phyloP scores from a whole-genome alignment of 2,329 filamentous ascomycete species.

The Aureobasidium vineae region DNA sequence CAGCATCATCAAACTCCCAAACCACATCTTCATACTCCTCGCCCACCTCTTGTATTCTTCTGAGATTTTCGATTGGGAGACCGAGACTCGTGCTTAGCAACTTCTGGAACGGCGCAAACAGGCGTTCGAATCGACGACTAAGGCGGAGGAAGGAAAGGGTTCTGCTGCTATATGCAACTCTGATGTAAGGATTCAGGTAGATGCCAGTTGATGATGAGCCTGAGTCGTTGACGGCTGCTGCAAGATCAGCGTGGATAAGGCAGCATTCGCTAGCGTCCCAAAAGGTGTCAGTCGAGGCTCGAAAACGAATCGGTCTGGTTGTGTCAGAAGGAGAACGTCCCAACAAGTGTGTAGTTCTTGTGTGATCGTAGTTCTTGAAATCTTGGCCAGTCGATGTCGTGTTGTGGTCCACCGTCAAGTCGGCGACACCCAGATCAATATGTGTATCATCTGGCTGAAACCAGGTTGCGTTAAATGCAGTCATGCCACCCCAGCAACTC shows the following conservation, averaged over 20 bases:
- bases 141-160: slow-evolving; percentile 60
- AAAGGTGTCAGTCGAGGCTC: slow-evolving; percentile 44
- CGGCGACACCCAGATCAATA: background rate
- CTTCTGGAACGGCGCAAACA: slow-evolving; percentile 48
- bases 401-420: background rate
- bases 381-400: background rate
- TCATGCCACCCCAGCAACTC: slow-evolving; percentile 78
- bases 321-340: background rate
- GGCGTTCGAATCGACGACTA: slow-evolving; percentile 63
- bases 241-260: slow-evolving; percentile 49
- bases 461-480: slow-evolving; percentile 61
- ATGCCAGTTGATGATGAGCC: slow-evolving; percentile 51
- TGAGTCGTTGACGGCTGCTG: slow-evolving; percentile 34
- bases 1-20: slow-evolving; percentile 49
- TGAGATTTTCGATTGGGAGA: slow-evolving; percentile 60
- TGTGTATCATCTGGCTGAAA: slow-evolving; percentile 46
- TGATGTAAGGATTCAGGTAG: slow-evolving; percentile 72
- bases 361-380: background rate
- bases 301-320: slow-evolving; percentile 45
- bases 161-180: slow-evolving; percentile 63
- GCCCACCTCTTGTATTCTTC: slow-evolving; percentile 60
- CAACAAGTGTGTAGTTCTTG: background rate
- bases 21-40: slow-evolving; percentile 53
- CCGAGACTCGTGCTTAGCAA: slow-evolving; percentile 54
- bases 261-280: slow-evolving; percentile 53